Evolutionary conservation across 2,329 filamentous ascomycete species (phyloP).

Genomic region (Fusarium sp.): DNA sequence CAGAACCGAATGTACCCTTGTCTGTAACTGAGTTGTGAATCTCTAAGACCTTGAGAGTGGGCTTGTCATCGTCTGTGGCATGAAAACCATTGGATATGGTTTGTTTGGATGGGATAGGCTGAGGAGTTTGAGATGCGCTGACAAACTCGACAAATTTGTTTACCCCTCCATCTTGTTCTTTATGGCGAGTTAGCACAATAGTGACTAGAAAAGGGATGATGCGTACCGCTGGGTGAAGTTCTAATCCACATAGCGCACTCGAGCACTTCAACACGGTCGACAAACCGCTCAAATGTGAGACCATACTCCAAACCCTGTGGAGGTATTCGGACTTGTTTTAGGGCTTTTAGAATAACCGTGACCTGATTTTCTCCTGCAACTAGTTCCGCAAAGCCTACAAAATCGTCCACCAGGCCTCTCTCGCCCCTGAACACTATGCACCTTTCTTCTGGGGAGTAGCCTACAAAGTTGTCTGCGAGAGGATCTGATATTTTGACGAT

Average conservation of each 20-base stretch:
- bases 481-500: slow-evolving; percentile 32
- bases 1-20: not conserved
- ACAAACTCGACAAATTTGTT: not conserved
- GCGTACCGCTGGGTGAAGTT: slow-evolving; percentile 26
- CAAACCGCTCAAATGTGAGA: slow-evolving; percentile 44
- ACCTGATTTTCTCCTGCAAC: slow-evolving; percentile 13
- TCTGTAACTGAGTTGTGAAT: not conserved
- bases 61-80: not conserved
- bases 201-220: not conserved
- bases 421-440: slow-evolving; percentile 47
- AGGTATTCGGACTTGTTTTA: slow-evolving; percentile 38
- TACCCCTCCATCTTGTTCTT: slow-evolving; percentile 11
- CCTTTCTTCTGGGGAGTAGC: slow-evolving; percentile 30
- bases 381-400: slow-evolving; percentile 36
- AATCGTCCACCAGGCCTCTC: slow-evolving; percentile 31
- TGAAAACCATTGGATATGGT: not conserved
- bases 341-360: slow-evolving; percentile 29
- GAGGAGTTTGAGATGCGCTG: not conserved
- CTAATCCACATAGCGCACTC: slow-evolving; percentile 47
- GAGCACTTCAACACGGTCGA: slow-evolving; percentile 44
- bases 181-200: not conserved
- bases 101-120: not conserved
- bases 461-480: slow-evolving; percentile 44
- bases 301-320: slow-evolving; percentile 38
- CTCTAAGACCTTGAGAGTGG: not conserved